Conservation (phyloP, 495 filamentous ascomycete genomes). For the Bombardia bombarda region DNA sequence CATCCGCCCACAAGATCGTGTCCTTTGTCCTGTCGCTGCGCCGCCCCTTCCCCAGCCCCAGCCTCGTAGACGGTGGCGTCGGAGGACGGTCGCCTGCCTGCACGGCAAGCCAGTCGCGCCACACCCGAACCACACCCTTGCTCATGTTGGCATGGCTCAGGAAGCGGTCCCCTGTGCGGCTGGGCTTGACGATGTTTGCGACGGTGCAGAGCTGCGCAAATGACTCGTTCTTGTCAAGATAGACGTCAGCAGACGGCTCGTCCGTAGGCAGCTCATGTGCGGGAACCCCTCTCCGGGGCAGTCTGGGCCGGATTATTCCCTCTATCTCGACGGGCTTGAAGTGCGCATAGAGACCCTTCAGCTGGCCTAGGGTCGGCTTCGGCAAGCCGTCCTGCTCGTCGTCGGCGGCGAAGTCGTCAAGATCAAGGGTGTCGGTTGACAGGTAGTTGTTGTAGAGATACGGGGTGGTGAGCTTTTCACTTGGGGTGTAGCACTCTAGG, state of each 20-base stretch:
- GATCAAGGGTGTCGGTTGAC: constrained; percentile 43
- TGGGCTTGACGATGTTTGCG: constrained; percentile 60
- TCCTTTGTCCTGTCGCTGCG: background rate
- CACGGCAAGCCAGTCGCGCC: constrained; percentile 59
- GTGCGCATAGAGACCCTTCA: constrained; percentile 37
- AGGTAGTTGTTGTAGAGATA: constrained; percentile 63
- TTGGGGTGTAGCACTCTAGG: constrained; percentile 71
- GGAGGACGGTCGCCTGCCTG: constrained; percentile 10
- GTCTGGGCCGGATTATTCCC: constrained; percentile 30
- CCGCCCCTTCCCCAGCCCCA: constrained; percentile 6
- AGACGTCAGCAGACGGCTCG: constrained; percentile 47
- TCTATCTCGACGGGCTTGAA: constrained; percentile 52
- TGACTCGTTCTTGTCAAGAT: constrained; percentile 57
- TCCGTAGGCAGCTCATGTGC: background rate
- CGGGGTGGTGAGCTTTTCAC: constrained; percentile 57
- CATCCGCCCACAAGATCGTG: constrained; percentile 52
- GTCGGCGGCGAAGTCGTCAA: constrained; percentile 23
- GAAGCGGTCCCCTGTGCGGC: constrained; percentile 50
- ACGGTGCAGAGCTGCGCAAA: constrained; percentile 64
- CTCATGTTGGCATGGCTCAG: constrained; percentile 52
- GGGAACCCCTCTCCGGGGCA: constrained; percentile 8
- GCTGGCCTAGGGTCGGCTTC: constrained; percentile 17
- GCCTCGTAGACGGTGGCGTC: too few species aligned
- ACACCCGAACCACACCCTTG: constrained; percentile 59
- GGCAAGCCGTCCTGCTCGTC: constrained; percentile 2